Evolutionary conservation across 2,329 filamentous ascomycete genomes (phyloP), one percentile per base, ranked within the genome.

Genomic region (Magnaporthiopsis poae): DNA sequence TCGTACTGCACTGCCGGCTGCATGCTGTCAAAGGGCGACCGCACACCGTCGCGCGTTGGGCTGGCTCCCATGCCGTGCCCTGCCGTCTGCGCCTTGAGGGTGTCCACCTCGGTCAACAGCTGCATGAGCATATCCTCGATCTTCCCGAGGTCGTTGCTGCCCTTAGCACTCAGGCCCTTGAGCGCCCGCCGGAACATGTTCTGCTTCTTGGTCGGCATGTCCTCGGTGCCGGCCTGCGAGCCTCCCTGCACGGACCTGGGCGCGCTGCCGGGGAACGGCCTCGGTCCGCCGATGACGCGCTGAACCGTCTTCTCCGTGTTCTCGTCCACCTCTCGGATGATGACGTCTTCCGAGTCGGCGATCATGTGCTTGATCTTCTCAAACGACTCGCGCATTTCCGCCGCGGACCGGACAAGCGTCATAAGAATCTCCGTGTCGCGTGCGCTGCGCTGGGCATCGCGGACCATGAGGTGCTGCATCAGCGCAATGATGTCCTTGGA

Each of bases 401-500:
- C 89, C 4, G 95, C 94, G 66, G 92, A 93, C 68, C 94, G 89
- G 68, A 99, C 95, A 39, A 99, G 86, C 0, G 95, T 94, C 62
- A 97, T 91, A 25, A 99, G 82, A 66, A 99, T 97, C 77, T 99
- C 95, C 0, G 95, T 98, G 73, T 99, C 95, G 61, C 95, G 87
- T 62, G 95, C 95, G 77, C 95, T 98, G 68, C 95, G 89, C 78
- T 98, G 94, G 60, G 94, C 95, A 79, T 99, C 95, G 52, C 95
- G 90, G 69, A 98, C 95, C 75, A 96, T 98, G 69, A 99, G 88
- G 77, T 99, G 95, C 75, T 99, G 94, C 95, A 99, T 99, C 68
- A 99, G 81, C 31, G 94, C 92, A 69, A 99, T 90, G 72, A 99
- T 96, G 74, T 99, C 95, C 78, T 96, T 95, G 62, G 92, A 96